These are phyloP conservation scores for Sorghum bicolor DNA, from an alignment of 176 grass and related monocot species.

Conservation along the genomic window DNA sequence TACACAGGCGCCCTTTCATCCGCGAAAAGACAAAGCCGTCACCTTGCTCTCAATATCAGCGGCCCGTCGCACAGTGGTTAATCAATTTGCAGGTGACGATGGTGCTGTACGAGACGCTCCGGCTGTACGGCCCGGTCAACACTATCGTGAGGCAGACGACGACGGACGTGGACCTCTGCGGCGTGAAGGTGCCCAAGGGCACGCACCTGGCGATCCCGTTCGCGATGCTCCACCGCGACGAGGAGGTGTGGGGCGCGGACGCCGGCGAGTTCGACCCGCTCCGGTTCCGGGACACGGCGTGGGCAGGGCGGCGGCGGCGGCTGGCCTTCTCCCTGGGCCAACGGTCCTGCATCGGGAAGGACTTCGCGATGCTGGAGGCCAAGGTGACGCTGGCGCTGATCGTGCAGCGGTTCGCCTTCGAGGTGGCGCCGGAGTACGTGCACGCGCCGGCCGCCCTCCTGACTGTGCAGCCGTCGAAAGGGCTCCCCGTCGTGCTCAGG, in stretches of 20 bases:
- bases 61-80: too few relatives aligned
- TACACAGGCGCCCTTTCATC: too few relatives aligned
- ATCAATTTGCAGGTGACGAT: too few relatives aligned
- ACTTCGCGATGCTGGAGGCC: slow-evolving; percentile 57
- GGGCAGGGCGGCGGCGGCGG: too few relatives aligned
- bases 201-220: too few relatives aligned
- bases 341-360: slow-evolving; percentile 7
- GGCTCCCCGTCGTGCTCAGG: slow-evolving; percentile 33
- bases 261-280: not conserved
- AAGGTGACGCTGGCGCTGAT: slow-evolving; percentile 35
- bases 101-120: too few relatives aligned
- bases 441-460: slow-evolving; percentile 39
- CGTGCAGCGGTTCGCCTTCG: slow-evolving; percentile 44
- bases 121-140: not conserved
- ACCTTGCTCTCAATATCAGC: too few relatives aligned
- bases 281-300: too few relatives aligned
- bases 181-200: not conserved
- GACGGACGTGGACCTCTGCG: not conserved
- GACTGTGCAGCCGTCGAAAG: slow-evolving; percentile 30
- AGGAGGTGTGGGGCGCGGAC: not conserved
- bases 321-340: not conserved
- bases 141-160: too few relatives aligned
- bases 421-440: slow-evolving; percentile 43
- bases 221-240: not conserved
- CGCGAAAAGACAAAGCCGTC: too few relatives aligned